Base-by-base conservation (phyloP, 306 rosid genomes). In the Benincasa hispida region DNA sequence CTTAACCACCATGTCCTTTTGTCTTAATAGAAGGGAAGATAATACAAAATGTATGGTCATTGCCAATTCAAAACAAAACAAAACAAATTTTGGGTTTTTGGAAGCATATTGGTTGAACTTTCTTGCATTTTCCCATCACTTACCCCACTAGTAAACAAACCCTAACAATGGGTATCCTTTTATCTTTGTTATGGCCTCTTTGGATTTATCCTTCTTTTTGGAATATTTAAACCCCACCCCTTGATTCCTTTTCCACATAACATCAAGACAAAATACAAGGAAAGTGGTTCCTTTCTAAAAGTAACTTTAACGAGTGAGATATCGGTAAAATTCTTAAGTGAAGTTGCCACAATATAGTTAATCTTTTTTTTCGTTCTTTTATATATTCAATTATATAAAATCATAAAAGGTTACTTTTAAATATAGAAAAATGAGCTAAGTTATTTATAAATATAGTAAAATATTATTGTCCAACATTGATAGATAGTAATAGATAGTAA, bases 161-260 rank as follows among this genome's bases (percentile, higher is more conserved):
- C 18, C 59, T 27, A 51, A 76, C 65, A 76, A 74, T 78, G 86
- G 72, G 72, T 50, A 78, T 45, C n/a, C 42, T 84, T 86, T 87
- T 92, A 93, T 88, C 87, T 80, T 88, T 90, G 96, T 85, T 84
- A 42, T 81, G 75, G 76, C 85, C 34, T 84, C 88, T 86, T 90
- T 92, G 98, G 84, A 72, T 80, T 77, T 73, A 59, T 75, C 51
- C 79, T 63, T 37, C 79, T 84, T 79, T 85, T 79, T 22, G 79
- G 93, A 90, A 90, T 86, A 86, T 85, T 88, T 24, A 30, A 41
- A 79, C 72, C 84, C 84, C 85, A 54, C 28, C 84, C 82, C 81
- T 77, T 80, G 83, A 87, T 92, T 90, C 96, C 89, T 85, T 72
- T 76, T 87, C 91, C 86, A 83, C 84, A 84, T 47, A 4, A 73